These are phyloP conservation scores for Diaporthe citri DNA, from an alignment of 2,329 filamentous ascomycete species.

Conservation along the genomic window DNA sequence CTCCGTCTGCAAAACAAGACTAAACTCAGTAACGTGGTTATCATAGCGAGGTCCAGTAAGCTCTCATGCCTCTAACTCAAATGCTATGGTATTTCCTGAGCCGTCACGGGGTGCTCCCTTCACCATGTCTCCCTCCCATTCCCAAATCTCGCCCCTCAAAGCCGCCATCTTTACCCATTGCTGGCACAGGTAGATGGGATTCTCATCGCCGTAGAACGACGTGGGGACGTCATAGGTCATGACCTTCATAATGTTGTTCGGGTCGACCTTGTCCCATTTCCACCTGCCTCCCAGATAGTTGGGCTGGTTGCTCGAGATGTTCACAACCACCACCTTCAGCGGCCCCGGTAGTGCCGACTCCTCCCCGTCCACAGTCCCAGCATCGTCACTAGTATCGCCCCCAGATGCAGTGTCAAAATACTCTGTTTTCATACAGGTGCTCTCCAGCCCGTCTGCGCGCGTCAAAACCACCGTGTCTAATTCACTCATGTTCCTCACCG, in stretches of 20 bases:
- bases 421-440: conserved; percentile 55
- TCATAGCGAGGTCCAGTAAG: not conserved
- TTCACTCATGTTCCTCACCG: conserved; percentile 51
- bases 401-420: conserved; percentile 50
- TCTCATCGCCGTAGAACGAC: conserved; percentile 55
- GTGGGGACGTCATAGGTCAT: conserved; percentile 55
- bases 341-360: conserved; percentile 41
- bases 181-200: conserved; percentile 52
- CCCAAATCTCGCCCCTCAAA: conserved; percentile 56
- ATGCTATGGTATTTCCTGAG: not conserved
- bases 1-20: too few species aligned
- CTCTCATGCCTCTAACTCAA: conserved; percentile 29
- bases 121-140: conserved; percentile 44
- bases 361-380: conserved; percentile 31
- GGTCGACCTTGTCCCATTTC: conserved; percentile 50
- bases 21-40: too few species aligned
- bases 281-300: conserved; percentile 46
- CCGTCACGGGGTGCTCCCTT: not conserved
- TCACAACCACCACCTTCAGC: conserved; percentile 50
- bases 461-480: conserved; percentile 59
- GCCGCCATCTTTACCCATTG: conserved; percentile 56
- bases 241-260: conserved; percentile 53
- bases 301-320: conserved; percentile 45
- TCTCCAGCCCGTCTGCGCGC: conserved; percentile 50
- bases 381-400: not conserved